Conservation (phyloP, 805 yeast genomes). For the Yamadazyma olivae region DNA sequence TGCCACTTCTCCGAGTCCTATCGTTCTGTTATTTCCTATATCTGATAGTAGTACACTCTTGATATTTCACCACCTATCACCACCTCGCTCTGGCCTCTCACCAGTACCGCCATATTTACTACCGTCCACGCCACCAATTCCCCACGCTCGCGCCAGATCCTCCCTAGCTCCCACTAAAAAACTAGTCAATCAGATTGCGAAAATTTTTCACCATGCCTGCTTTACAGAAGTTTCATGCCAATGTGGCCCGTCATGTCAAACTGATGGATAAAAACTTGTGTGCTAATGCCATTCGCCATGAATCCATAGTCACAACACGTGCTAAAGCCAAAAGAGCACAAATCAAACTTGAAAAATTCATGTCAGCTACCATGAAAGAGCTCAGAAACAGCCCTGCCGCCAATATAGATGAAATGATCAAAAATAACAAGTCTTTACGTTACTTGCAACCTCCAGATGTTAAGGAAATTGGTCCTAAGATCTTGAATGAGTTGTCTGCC, state of each 20-base stretch:
- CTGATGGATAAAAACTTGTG: slow-evolving; percentile 44
- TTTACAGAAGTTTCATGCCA: slow-evolving; percentile 38
- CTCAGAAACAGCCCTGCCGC: slow-evolving; percentile 18
- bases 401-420: slow-evolving; percentile 13
- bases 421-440: slow-evolving; percentile 16
- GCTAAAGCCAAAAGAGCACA: slow-evolving; percentile 45
- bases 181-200: no score
- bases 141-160: no score
- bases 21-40: no score
- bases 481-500: slow-evolving; percentile 60
- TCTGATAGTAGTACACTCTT: no score
- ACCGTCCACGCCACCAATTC: no score
- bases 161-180: no score
- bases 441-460: slow-evolving; percentile 50
- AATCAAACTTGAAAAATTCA: slow-evolving; percentile 35
- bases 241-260: slow-evolving; percentile 40
- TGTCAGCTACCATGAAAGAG: slow-evolving; percentile 28
- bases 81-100: no score
- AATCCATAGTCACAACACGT: slow-evolving; percentile 40
- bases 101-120: no score
- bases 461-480: slow-evolving; percentile 49
- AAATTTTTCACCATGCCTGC: slow-evolving; percentile 31
- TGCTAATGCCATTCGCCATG: slow-evolving; percentile 44
- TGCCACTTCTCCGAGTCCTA: no score
- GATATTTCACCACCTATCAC: no score